Evolutionary conservation across 805 yeast genomes (phyloP).

Genomic region (Wickerhamia fluorescens): DNA sequence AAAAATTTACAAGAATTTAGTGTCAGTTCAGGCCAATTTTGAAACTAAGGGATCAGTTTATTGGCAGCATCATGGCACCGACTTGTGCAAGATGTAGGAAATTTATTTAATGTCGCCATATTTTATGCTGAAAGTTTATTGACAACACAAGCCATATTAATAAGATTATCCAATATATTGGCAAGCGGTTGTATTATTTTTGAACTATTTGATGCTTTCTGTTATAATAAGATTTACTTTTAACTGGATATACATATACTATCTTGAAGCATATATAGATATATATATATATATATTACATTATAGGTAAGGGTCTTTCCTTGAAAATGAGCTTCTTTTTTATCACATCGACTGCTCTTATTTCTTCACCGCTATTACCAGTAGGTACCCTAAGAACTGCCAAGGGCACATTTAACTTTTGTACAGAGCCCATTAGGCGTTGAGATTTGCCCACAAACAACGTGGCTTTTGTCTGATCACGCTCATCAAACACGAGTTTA

Average conservation of each 20-base stretch:
- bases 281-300: too few relatives aligned
- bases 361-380: constrained; percentile 12
- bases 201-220: too few relatives aligned
- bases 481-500: constrained; percentile 36
- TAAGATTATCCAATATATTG: too few relatives aligned
- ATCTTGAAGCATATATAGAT: too few relatives aligned
- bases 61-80: constrained; percentile 6
- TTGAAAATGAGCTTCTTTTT: constrained; percentile 53
- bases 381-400: constrained; percentile 48
- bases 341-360: constrained; percentile 55
- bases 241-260: too few relatives aligned
- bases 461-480: constrained; percentile 39
- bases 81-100: constrained; percentile 1
- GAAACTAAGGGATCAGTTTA: neutral
- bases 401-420: constrained; percentile 55
- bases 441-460: constrained; percentile 64
- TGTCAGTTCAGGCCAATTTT: constrained; percentile 11
- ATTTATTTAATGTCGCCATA: too few relatives aligned
- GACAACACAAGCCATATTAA: too few relatives aligned
- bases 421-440: constrained; percentile 55
- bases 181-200: too few relatives aligned
- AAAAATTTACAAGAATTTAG: constrained; percentile 20
- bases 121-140: too few relatives aligned
- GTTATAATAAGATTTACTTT: too few relatives aligned
- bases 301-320: constrained; percentile 69